These are phyloP conservation scores for Forsythia viridissima DNA, from an alignment of 257 asterid genomes.

Conservation along the genomic window DNA sequence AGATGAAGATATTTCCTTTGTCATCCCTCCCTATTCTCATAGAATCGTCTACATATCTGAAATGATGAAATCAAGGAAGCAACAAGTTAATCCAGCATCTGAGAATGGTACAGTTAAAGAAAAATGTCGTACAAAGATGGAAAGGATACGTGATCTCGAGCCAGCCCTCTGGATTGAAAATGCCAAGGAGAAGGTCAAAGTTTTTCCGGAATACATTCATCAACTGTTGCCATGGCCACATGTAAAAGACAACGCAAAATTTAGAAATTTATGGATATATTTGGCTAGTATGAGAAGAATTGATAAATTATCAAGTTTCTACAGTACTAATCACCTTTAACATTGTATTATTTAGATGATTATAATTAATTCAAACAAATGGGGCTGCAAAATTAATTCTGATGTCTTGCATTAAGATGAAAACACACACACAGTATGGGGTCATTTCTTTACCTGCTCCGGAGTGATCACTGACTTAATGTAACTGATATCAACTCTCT, in stretches of 20 bases:
- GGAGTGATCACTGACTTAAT: conserved; percentile 69
- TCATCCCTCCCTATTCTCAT: conserved; percentile 89
- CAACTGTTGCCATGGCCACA: conserved; percentile 48
- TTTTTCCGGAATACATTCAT: conserved; percentile 85
- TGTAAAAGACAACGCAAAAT: not conserved
- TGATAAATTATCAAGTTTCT: not conserved
- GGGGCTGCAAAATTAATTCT: not conserved
- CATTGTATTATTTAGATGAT: no score
- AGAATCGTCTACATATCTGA: conserved; percentile 75
- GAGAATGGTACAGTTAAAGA: not conserved
- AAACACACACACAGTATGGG: no score
- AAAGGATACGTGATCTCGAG: conserved; percentile 78
- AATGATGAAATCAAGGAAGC: conserved; percentile 25
- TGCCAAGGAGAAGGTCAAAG: conserved; percentile 66
- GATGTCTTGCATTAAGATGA: not conserved
- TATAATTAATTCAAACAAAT: no score
- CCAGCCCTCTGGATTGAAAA: conserved; percentile 95
- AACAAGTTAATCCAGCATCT: not conserved
- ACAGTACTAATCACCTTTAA: no score
- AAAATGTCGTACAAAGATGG: not conserved
- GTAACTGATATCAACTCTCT: conserved; percentile 83
- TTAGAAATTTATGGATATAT: not conserved
- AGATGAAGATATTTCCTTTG: conserved; percentile 74
- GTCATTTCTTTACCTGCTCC: conserved; percentile 52
- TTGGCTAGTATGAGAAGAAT: not conserved